Evolutionary conservation across 164 flowering plant species (phyloP).

Genomic region (Kalanchoe fedtschenkoi): DNA sequence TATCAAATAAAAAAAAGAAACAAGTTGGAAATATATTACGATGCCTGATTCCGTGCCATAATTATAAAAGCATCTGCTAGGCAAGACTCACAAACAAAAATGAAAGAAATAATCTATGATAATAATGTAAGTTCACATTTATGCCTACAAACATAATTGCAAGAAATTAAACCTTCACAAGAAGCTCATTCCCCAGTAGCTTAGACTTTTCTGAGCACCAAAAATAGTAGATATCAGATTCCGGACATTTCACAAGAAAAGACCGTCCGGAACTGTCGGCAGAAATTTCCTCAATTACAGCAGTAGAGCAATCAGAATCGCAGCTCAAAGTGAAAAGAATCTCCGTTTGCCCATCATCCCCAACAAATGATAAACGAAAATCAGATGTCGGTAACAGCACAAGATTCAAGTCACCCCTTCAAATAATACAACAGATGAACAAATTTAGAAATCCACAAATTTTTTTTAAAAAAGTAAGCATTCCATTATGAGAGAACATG

Average conservation of each 20-base stretch:
- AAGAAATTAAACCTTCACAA: constrained; percentile 47
- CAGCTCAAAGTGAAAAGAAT: constrained; percentile 45
- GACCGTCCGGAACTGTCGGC: constrained; percentile 79
- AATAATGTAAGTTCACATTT: background rate
- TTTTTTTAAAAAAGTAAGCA: background rate
- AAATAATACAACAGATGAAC: constrained; percentile 3
- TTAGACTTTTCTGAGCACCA: constrained; percentile 92
- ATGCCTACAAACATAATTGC: background rate
- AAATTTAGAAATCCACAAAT: background rate
- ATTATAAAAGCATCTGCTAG: background rate
- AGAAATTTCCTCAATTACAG: constrained; percentile 46
- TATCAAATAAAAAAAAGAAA: background rate
- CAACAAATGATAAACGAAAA: constrained; percentile 62
- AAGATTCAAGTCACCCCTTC: constrained; percentile 80
- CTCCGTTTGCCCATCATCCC: constrained; percentile 72
- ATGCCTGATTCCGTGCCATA: background rate
- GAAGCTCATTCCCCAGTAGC: constrained; percentile 65
- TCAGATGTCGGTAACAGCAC: constrained; percentile 77
- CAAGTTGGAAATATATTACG: background rate
- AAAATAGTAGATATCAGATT: constrained; percentile 35
- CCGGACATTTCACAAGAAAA: constrained; percentile 42
- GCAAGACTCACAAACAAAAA: too few species aligned
- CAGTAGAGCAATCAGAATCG: constrained; percentile 25
- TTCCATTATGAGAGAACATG: background rate
- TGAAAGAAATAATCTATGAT: background rate